Evolutionary conservation across 805 yeast genomes (phyloP).

Genomic region (Starmerella etchellsii): DNA sequence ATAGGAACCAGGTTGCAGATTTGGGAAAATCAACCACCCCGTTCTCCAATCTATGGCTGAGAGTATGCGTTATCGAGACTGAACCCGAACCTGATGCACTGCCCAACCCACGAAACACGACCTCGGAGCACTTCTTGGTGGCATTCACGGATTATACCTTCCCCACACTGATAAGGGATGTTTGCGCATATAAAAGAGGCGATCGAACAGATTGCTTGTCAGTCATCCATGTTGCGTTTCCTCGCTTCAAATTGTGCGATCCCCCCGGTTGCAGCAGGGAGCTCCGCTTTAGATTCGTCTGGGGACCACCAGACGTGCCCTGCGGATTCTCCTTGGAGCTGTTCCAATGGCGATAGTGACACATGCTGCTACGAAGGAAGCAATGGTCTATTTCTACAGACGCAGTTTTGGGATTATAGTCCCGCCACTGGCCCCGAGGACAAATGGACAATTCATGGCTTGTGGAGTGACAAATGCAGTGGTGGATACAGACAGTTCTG

Average conservation of each 20-base stretch:
- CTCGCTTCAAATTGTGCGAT: neutral
- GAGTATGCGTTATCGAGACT: no score
- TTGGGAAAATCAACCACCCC: no score
- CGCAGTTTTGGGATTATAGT: conserved; percentile 87
- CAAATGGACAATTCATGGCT: conserved; percentile 68
- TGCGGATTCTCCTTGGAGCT: conserved; percentile 26
- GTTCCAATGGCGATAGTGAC: conserved; percentile 29
- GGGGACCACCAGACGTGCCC: conserved; percentile 26
- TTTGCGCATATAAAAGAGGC: neutral
- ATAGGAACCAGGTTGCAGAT: no score
- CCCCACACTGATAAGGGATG: no score
- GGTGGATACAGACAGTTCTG: conserved; percentile 76
- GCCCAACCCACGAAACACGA: no score
- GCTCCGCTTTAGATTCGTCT: neutral
- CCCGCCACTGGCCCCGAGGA: conserved; percentile 63
- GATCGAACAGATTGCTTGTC: neutral
- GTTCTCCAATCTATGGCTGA: no score
- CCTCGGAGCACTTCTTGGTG: no score
- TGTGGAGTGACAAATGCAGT: conserved; percentile 82
- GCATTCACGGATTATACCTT: no score
- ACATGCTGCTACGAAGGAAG: conserved; percentile 78
- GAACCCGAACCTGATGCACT: no score
- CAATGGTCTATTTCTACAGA: conserved; percentile 69
- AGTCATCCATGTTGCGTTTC: neutral
- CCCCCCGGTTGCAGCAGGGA: neutral